Base-by-base conservation (phyloP, 768 basidiomycete genomes). In the Pisolithus microcarpus region DNA sequence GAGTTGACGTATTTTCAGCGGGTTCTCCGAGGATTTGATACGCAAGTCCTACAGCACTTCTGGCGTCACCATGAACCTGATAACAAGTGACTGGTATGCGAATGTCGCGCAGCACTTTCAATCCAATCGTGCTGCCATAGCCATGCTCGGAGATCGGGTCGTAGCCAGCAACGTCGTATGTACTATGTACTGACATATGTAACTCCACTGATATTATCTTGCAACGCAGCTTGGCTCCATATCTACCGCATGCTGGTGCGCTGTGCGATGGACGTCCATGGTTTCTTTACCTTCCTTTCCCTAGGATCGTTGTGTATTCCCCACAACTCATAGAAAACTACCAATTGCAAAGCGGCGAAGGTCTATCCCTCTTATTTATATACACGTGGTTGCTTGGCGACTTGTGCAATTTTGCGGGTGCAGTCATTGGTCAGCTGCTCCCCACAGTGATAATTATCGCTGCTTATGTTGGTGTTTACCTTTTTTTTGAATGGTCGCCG, bases 261-360 rank as follows among this genome's bases (percentile, higher is more conserved):
- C 57, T 47, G 18, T 8, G 36, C 42, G 31, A 50, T 42, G 30
- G 19, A 38, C 43, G 16, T 13, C 45, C 34, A 36, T 26, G 23
- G 26, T 19, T 16, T 1, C 39, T 42, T 46, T 30, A 31, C 48
- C 45, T 45, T 10, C 7, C 39, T 30, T 26, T 43, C 13, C 36
- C 11, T 56, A 91, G 93, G 93, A 74, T 94, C 45, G 77, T 94
- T 16, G 92, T 95, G 7, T 94, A 91, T 66, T 82, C 89, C 7
- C 93, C 94, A 21, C 90, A 93, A 65, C 79, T 96, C 46, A 79
- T 85, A 63, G 87, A 96, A 66, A 97, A 96, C 61, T 93, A 89
- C 65, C 70, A 74, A 39, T 72, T 87, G 7, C 81, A 96, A 69
- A 92, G 88, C n/a, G 96, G 94, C 39, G 95, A 99, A 66, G 94